phyloP scores from a whole-genome alignment of 305 asterid genomes.

The Plantago rigida region DNA sequence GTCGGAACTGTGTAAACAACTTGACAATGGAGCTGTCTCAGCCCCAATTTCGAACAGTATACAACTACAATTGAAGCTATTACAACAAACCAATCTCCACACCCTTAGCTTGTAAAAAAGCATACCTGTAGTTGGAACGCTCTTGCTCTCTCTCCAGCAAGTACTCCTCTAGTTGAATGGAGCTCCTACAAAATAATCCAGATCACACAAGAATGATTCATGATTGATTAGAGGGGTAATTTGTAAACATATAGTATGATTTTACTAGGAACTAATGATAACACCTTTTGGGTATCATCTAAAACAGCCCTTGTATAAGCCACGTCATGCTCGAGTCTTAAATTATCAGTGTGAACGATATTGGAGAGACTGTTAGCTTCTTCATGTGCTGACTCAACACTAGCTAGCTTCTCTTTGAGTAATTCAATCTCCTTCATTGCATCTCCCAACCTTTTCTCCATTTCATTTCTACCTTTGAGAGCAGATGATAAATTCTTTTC shows the following conservation, averaged over 20 bases:
- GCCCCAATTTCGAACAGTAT: no score
- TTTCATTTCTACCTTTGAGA: slow-evolving; percentile 57
- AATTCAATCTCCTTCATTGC: slow-evolving; percentile 62
- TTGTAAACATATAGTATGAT: background rate
- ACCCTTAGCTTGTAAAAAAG: background rate
- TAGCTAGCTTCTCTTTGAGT: slow-evolving; percentile 74
- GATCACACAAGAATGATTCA: slow-evolving; percentile 4
- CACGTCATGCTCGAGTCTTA: slow-evolving; percentile 90
- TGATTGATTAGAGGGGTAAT: slow-evolving; percentile 11
- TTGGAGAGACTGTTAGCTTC: slow-evolving; percentile 85
- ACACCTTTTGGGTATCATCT: slow-evolving; percentile 92
- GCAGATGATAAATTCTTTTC: slow-evolving; percentile 57
- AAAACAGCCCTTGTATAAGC: slow-evolving; percentile 90
- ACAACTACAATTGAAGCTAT: no score
- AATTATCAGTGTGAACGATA: slow-evolving; percentile 90
- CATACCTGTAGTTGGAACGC: slow-evolving; percentile 90
- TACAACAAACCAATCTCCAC: no score
- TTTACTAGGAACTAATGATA: background rate
- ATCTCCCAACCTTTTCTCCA: slow-evolving; percentile 60
- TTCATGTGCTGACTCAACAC: slow-evolving; percentile 80
- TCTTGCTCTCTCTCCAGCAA: slow-evolving; percentile 82
- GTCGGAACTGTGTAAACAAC: no score
- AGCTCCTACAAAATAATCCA: slow-evolving; percentile 51
- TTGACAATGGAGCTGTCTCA: no score
- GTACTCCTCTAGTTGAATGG: slow-evolving; percentile 88